These are phyloP conservation scores for Inonotus obliquus DNA, from an alignment of 1,284 basidiomycete species.

Conservation along the genomic window DNA sequence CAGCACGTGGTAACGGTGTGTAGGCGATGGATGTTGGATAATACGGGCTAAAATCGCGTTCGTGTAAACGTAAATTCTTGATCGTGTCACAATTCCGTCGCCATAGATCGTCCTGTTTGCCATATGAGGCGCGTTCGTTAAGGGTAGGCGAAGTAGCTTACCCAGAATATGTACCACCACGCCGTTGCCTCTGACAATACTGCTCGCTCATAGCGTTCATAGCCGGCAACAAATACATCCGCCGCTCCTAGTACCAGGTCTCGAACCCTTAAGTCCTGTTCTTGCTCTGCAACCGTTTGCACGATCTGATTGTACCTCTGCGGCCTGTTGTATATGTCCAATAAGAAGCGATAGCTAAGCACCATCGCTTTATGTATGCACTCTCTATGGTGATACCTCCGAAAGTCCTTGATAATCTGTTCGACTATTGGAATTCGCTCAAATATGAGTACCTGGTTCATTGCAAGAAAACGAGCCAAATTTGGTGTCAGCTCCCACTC, in stretches of 20 bases:
- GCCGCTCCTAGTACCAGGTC: constrained; percentile 47
- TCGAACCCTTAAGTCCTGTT: constrained; percentile 52
- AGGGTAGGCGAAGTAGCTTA: constrained; percentile 31
- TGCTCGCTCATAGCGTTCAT: constrained; percentile 55
- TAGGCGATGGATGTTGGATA: constrained; percentile 76
- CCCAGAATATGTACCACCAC: constrained; percentile 86
- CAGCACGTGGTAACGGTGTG: constrained; percentile 61
- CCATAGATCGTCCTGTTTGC: constrained; percentile 66
- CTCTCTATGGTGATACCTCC: constrained; percentile 46
- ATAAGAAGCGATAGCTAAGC: constrained; percentile 67
- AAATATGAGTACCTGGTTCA: constrained; percentile 55
- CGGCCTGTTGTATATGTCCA: constrained; percentile 55
- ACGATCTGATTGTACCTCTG: constrained; percentile 42
- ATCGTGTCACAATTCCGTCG: constrained; percentile 60
- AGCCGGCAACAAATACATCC: constrained; percentile 47
- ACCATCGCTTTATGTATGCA: constrained; percentile 49
- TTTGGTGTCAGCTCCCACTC: constrained; percentile 60
- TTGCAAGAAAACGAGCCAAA: constrained; percentile 60
- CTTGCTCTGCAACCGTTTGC: constrained; percentile 42
- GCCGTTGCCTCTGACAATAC: constrained; percentile 47
- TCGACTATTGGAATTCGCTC: constrained; percentile 43
- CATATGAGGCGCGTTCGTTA: not conserved
- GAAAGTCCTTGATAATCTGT: constrained; percentile 48
- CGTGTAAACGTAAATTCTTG: constrained; percentile 40
- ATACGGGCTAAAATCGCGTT: constrained; percentile 66